These are phyloP conservation scores for Neurospora africana DNA, from an alignment of 495 filamentous ascomycete species.

Conservation along the genomic window DNA sequence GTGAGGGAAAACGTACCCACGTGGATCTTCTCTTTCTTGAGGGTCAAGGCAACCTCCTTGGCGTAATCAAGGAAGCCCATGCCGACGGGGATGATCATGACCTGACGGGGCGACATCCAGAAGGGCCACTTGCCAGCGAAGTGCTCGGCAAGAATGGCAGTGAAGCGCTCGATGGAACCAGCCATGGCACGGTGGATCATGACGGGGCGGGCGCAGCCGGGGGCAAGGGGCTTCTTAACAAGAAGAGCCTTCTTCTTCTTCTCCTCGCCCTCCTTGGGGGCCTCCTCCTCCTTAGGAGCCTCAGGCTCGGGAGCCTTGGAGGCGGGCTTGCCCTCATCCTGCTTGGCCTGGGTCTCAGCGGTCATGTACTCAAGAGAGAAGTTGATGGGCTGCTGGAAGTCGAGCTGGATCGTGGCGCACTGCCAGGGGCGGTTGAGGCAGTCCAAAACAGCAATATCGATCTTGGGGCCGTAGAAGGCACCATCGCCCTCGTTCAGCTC, in stretches of 20 bases:
- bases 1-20: conserved; percentile 29
- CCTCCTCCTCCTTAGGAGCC: conserved; percentile 15
- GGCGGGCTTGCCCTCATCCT: conserved; percentile 27
- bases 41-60: conserved; percentile 60
- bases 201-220: conserved; percentile 81
- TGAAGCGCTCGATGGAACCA: conserved; percentile 88
- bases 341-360: conserved; percentile 43
- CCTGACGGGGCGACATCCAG: conserved; percentile 89
- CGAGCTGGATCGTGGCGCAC: conserved; percentile 95
- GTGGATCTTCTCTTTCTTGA: conserved; percentile 41
- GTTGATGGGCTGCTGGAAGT: conserved; percentile 80
- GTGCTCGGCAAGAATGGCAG: conserved; percentile 87
- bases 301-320: conserved; percentile 32
- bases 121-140: conserved; percentile 98
- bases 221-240: conserved; percentile 40
- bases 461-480: conserved; percentile 92
- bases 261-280: conserved; percentile 3
- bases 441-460: conserved; percentile 57
- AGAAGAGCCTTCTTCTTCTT: conserved; percentile 24
- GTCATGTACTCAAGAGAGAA: conserved; percentile 31
- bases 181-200: conserved; percentile 96
- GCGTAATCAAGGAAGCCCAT: conserved; percentile 75
- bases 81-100: conserved; percentile 88
- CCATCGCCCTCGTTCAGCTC: conserved; percentile 86
- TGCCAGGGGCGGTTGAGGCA: conserved; percentile 44